phyloP scores from a whole-genome alignment of 495 filamentous ascomycete genomes.

The Neurospora sp. region DNA sequence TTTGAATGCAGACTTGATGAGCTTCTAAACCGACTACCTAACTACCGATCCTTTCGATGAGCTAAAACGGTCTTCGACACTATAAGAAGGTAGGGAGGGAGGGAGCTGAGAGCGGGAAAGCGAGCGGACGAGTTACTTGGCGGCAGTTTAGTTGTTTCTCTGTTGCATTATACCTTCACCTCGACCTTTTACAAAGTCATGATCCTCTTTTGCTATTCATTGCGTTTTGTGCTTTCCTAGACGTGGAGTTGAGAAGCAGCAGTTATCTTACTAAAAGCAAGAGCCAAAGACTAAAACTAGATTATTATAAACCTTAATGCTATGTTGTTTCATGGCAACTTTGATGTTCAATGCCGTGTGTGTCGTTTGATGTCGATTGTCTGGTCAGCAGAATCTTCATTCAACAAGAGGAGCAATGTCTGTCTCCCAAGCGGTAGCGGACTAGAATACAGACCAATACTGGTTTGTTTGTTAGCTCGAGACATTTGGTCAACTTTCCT shows the following conservation, averaged over 20 bases:
- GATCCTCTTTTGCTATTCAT: not conserved
- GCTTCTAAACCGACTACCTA: conserved; percentile 35
- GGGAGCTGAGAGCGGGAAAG: not conserved
- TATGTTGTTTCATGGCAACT: not conserved
- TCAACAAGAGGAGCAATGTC: too few relatives aligned
- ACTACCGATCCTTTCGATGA: not conserved
- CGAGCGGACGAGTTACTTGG: not conserved
- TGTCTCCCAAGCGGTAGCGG: too few relatives aligned
- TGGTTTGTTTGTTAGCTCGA: not conserved
- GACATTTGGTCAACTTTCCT: too few relatives aligned
- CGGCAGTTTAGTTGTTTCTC: not conserved
- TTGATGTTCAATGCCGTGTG: too few relatives aligned
- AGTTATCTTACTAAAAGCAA: not conserved
- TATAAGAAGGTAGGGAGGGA: not conserved
- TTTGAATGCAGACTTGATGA: conserved; percentile 50
- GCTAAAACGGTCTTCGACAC: not conserved
- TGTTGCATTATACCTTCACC: not conserved
- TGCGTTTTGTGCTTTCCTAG: not conserved
- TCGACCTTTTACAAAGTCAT: not conserved
- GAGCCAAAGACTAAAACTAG: not conserved
- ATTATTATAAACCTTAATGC: not conserved
- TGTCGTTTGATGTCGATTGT: too few relatives aligned
- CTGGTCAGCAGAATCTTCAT: too few relatives aligned
- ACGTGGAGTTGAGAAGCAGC: not conserved
- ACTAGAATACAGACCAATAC: too few relatives aligned